phyloP scores from a whole-genome alignment of 371 early-diverging fungal genomes.

The Dinochytrium kinnereticum region DNA sequence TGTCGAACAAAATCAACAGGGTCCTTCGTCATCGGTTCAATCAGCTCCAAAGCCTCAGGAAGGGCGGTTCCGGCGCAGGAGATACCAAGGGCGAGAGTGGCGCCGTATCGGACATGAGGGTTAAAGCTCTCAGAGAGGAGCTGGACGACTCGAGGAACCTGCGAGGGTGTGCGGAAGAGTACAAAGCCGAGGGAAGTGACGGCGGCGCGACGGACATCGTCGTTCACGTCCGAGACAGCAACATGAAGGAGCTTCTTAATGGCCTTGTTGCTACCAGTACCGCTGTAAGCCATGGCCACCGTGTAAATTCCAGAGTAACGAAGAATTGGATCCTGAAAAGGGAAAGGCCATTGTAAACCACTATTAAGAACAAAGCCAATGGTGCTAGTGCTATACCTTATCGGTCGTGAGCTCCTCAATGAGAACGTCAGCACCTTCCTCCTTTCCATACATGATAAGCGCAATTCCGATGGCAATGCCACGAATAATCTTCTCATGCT shows the following conservation, averaged over 20 bases:
- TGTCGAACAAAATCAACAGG: constrained; percentile 97
- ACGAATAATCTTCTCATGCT: constrained; percentile 98
- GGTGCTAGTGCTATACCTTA: too few species aligned
- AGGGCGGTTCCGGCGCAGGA: constrained; percentile 96
- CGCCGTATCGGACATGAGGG: constrained; percentile 98
- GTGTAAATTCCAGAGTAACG: constrained; percentile 97
- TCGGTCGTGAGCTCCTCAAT: constrained; percentile 83
- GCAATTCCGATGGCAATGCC: constrained; percentile 93
- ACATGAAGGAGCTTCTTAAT: constrained; percentile 93
- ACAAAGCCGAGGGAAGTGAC: constrained; percentile 98
- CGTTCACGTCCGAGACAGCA: constrained; percentile 97
- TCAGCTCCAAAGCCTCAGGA: constrained; percentile 88
- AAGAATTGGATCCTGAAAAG: constrained; percentile 79
- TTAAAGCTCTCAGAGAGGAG: constrained; percentile 97
- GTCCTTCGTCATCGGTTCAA: constrained; percentile 98
- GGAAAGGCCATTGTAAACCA: too few species aligned
- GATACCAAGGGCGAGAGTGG: constrained; percentile 97
- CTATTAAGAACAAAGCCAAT: too few species aligned
- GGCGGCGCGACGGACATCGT: constrained; percentile 98
- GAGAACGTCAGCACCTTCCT: constrained; percentile 88
- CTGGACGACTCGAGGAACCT: constrained; percentile 96
- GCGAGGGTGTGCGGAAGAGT: constrained; percentile 84
- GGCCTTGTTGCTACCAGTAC: constrained; percentile 96
- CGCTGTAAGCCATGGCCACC: constrained; percentile 97
- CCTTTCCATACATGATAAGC: constrained; percentile 94